These are phyloP conservation scores for Starmerella geochares DNA, from an alignment of 805 yeast genomes.

Conservation along the genomic window DNA sequence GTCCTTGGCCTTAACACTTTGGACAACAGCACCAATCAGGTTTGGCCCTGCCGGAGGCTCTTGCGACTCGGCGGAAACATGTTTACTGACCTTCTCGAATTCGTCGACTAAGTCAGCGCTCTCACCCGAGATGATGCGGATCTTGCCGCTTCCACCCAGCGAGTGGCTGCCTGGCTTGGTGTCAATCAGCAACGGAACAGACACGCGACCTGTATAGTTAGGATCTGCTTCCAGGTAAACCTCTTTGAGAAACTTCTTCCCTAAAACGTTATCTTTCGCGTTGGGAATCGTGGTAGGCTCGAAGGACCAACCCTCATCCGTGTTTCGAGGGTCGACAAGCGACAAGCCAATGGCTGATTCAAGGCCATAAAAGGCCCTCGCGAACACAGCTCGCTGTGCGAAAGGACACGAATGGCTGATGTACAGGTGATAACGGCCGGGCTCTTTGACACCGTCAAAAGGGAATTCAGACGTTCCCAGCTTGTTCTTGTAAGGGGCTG, in stretches of 20 bases:
- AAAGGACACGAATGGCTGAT: constrained; percentile 88
- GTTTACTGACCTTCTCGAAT: constrained; percentile 44
- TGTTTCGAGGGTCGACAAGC: constrained; percentile 85
- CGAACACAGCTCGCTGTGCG: constrained; percentile 77
- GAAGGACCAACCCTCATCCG: constrained; percentile 80
- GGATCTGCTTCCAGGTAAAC: constrained; percentile 67
- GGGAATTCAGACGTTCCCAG: constrained; percentile 36
- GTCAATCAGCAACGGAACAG: constrained; percentile 93
- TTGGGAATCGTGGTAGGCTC: constrained; percentile 35
- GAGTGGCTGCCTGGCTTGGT: constrained; percentile 42
- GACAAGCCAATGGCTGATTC: constrained; percentile 38
- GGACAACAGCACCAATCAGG: constrained; percentile 58
- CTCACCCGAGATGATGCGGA: constrained; percentile 71
- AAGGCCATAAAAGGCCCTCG: constrained; percentile 61
- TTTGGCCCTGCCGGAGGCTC: constrained; percentile 52
- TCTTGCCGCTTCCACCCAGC: constrained; percentile 33
- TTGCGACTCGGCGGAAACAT: constrained; percentile 38
- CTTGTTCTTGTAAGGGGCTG: constrained; percentile 22
- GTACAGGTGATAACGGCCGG: constrained; percentile 71
- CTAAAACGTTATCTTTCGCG: constrained; percentile 50
- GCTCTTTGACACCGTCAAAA: constrained; percentile 43
- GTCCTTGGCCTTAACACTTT: constrained; percentile 69
- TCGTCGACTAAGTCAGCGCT: constrained; percentile 79
- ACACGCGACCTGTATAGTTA: constrained; percentile 68
- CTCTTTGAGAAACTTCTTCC: constrained; percentile 51